phyloP scores from a whole-genome alignment of 106 monocot genomes.

The Ottelia alismoides region DNA sequence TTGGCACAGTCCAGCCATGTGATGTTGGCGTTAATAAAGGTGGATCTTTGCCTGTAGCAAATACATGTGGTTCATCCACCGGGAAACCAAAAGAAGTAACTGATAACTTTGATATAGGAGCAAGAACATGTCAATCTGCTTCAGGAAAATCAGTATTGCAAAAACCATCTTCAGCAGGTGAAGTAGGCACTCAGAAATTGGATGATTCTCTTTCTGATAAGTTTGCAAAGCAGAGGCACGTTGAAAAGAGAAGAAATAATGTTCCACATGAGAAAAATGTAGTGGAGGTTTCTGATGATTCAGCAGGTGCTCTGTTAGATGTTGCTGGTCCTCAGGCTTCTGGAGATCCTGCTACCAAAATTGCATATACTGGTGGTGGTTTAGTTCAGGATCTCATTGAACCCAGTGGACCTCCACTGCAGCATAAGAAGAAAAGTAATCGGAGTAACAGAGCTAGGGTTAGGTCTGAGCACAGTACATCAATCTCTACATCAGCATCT shows the following conservation, averaged over 20 bases:
- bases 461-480: conserved; percentile 20
- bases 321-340: conserved; percentile 9
- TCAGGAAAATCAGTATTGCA: not conserved
- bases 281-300: conserved; percentile 21
- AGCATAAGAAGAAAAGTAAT: conserved; percentile 38
- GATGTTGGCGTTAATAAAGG: conserved; percentile 6
- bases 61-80: no score
- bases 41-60: conserved; percentile 16
- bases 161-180: not conserved
- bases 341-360: not conserved
- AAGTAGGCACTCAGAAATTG: no score
- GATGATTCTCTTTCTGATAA: no score
- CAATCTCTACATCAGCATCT: conserved; percentile 9
- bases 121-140: not conserved
- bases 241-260: conserved; percentile 8
- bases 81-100: no score
- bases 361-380: conserved; percentile 2
- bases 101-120: no score
- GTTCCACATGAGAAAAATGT: conserved; percentile 15
- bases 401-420: conserved; percentile 13
- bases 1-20: not conserved
- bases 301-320: not conserved
- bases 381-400: conserved; percentile 1
- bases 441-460: conserved; percentile 29
- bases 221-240: no score